Conservation (phyloP, 129 eudicot species). For the Pittosporum tobira region DNA sequence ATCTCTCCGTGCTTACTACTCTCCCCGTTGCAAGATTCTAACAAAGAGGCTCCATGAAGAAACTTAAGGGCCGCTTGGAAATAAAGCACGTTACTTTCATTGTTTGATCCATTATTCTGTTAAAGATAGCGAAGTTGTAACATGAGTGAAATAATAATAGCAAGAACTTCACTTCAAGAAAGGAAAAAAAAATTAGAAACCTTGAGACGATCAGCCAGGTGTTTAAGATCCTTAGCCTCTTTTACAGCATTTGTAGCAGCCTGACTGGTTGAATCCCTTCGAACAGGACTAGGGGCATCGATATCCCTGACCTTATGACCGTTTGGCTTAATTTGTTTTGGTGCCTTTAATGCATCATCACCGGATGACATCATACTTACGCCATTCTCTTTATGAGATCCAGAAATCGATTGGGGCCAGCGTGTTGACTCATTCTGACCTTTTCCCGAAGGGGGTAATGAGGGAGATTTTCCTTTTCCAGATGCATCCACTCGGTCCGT, state of each 20-base stretch:
- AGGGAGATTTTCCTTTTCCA: slow-evolving; percentile 49
- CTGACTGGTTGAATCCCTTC: slow-evolving; percentile 67
- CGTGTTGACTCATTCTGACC: slow-evolving; percentile 40
- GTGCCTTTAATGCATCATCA: slow-evolving; percentile 30
- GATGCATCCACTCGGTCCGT: slow-evolving; percentile 22
- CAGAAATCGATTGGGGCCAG: slow-evolving; percentile 24
- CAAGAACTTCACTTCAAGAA: slow-evolving; percentile 4
- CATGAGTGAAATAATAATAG: slow-evolving; percentile 3
- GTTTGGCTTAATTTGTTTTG: slow-evolving; percentile 37
- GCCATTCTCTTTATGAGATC: slow-evolving; percentile 41
- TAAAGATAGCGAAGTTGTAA: slow-evolving; percentile 1
- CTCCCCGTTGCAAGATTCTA: slow-evolving; percentile 63
- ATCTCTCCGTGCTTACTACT: slow-evolving; percentile 59
- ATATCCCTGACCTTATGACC: slow-evolving; percentile 36
- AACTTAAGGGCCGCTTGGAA: slow-evolving; percentile 87
- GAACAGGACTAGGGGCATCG: slow-evolving; percentile 60
- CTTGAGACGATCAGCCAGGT: slow-evolving; percentile 94
- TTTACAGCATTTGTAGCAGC: slow-evolving; percentile 72
- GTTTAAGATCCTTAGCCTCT: slow-evolving; percentile 91
- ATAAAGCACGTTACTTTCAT: slow-evolving; percentile 66
- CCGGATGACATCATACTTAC: slow-evolving; percentile 16
- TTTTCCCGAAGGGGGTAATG: slow-evolving; percentile 62
- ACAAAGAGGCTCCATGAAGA: slow-evolving; percentile 81
- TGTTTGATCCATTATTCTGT: slow-evolving; percentile 66
- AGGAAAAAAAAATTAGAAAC: slow-evolving; percentile 24